phyloP scores from a whole-genome alignment of 495 filamentous ascomycete genomes.

The Pyronema domesticum region DNA sequence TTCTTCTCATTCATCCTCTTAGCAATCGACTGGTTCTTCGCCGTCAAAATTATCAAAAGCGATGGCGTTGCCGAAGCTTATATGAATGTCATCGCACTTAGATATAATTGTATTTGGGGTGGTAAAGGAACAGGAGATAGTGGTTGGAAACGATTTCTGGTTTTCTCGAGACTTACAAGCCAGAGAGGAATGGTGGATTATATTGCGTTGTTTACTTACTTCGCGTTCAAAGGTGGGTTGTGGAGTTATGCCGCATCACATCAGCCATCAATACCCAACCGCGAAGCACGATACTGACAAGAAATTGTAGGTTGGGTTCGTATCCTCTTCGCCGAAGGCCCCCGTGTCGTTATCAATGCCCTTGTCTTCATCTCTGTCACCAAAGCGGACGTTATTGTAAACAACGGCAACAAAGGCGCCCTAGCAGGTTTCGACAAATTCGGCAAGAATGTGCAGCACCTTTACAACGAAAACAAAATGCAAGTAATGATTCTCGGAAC shows the following conservation, averaged over 20 bases:
- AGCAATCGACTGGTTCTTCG: slow-evolving; percentile 55
- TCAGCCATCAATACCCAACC: too few relatives aligned
- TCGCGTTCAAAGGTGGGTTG: slow-evolving; percentile 62
- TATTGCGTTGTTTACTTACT: slow-evolving; percentile 81
- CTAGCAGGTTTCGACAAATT: slow-evolving; percentile 41
- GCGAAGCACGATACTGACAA: too few relatives aligned
- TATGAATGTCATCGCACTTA: slow-evolving; percentile 67
- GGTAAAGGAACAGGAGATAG: slow-evolving; percentile 34
- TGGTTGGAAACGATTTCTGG: slow-evolving; percentile 73
- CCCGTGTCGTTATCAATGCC: slow-evolving; percentile 75
- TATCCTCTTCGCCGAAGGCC: slow-evolving; percentile 73
- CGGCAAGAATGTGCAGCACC: slow-evolving; percentile 54
- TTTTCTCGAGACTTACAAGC: slow-evolving; percentile 83
- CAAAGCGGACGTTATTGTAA: slow-evolving; percentile 41
- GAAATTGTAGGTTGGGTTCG: slow-evolving; percentile 83
- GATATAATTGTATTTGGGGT: slow-evolving; percentile 58
- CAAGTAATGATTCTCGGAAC: slow-evolving; percentile 67
- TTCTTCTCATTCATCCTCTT: slow-evolving; percentile 67
- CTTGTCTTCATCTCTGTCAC: slow-evolving; percentile 71
- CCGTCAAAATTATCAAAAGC: slow-evolving; percentile 57
- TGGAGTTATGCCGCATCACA: neutral
- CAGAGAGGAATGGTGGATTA: slow-evolving; percentile 82
- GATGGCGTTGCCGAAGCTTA: slow-evolving; percentile 83
- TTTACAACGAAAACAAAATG: slow-evolving; percentile 50
- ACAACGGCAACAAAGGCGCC: slow-evolving; percentile 23